Evolutionary conservation across 495 filamentous ascomycete species (phyloP).

Genomic region (Cercophora samala): DNA sequence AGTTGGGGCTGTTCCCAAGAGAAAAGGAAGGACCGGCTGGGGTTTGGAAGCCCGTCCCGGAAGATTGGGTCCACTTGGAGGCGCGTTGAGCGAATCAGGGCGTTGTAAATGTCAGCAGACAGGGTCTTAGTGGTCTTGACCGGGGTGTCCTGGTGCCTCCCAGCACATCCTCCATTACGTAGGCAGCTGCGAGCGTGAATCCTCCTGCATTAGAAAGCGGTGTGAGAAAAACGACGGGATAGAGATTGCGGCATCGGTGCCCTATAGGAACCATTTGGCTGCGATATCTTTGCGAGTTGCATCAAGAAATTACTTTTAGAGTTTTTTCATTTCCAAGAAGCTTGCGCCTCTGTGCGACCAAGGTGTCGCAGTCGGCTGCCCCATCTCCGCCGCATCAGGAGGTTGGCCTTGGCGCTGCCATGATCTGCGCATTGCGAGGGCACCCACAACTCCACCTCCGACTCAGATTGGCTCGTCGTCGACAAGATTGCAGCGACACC

Average conservation of each 20-base stretch:
- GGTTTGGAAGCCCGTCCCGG: constrained; percentile 14
- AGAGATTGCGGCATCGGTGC: not conserved
- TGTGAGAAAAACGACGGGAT: not conserved
- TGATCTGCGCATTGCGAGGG: constrained; percentile 20
- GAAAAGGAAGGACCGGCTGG: constrained; percentile 2
- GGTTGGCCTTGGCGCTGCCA: constrained; percentile 23
- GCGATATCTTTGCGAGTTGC: not conserved
- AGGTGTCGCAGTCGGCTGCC: constrained; percentile 2
- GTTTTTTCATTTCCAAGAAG: not conserved
- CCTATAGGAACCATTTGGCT: not conserved
- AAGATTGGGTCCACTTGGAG: constrained; percentile 11
- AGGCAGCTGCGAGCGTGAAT: not conserved
- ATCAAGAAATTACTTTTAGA: not conserved
- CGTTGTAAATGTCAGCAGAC: constrained; percentile 33
- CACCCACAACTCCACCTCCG: constrained; percentile 9
- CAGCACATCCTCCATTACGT: constrained; percentile 10
- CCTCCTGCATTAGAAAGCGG: constrained; percentile 1
- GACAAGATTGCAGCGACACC: not conserved
- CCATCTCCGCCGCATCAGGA: constrained; percentile 4
- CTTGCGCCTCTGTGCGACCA: constrained; percentile 1
- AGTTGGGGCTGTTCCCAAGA: not conserved
- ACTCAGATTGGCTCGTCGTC: constrained; percentile 15
- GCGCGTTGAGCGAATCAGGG: constrained; percentile 23
- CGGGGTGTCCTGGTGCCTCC: not conserved
- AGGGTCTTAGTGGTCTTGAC: constrained; percentile 12